These are phyloP conservation scores for Dioscorea alata DNA, from an alignment of 106 monocot genomes.

Conservation along the genomic window DNA sequence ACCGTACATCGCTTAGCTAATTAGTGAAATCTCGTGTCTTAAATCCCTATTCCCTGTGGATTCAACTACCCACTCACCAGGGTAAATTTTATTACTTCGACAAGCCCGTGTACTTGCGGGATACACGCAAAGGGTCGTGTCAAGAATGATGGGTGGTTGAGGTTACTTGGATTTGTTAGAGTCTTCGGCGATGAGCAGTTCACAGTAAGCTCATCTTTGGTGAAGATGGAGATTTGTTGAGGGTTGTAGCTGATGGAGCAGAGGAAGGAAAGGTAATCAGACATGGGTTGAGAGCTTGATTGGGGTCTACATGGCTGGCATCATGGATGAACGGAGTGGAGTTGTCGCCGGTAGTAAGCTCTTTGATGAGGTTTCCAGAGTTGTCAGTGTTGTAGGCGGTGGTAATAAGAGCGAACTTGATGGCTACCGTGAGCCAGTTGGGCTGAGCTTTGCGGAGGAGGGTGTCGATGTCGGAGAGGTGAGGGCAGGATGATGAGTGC, in stretches of 20 bases:
- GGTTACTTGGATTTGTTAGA: slow-evolving; percentile 30
- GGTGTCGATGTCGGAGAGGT: too few species aligned
- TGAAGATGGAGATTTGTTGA: slow-evolving; percentile 55
- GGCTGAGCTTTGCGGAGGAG: too few species aligned
- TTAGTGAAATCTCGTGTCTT: too few species aligned
- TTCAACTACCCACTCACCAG: too few species aligned
- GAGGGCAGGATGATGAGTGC: too few species aligned
- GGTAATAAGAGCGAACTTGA: slow-evolving; percentile 88
- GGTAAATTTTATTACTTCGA: too few species aligned
- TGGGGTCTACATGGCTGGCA: slow-evolving; percentile 88
- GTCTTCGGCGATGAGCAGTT: slow-evolving; percentile 31
- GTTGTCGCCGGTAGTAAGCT: slow-evolving; percentile 48
- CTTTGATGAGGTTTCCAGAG: slow-evolving; percentile 51
- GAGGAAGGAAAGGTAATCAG: slow-evolving; percentile 86
- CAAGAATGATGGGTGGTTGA: slow-evolving; percentile 84
- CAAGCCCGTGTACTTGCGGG: too few species aligned
- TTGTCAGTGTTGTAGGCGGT: slow-evolving; percentile 76
- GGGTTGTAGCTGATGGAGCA: slow-evolving; percentile 53
- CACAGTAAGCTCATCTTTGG: slow-evolving; percentile 16
- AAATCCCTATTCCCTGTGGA: too few species aligned
- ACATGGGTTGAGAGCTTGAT: slow-evolving; percentile 70
- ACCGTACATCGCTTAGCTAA: too few species aligned
- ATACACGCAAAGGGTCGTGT: too few species aligned
- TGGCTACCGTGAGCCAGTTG: slow-evolving; percentile 75
- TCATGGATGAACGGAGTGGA: slow-evolving; percentile 70